Evolutionary conservation across 495 filamentous ascomycete genomes (phyloP), one percentile per base, ranked within the genome.

Genomic region (Penicillium cataractarum): DNA sequence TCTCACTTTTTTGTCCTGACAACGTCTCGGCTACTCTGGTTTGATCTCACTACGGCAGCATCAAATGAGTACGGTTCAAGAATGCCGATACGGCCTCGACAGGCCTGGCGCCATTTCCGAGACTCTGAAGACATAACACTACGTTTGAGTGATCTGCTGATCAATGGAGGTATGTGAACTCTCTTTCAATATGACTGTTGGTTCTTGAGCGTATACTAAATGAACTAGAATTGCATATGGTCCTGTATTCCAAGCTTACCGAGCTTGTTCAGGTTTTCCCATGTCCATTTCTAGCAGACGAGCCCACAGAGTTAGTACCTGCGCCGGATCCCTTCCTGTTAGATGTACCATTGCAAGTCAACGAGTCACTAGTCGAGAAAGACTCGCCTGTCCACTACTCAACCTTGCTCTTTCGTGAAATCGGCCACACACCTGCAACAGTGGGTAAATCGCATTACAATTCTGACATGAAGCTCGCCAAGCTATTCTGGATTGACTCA

Each of bases 1-100:
- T 80, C 79, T 8, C 80, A 87, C 26, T 70, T 86, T 13, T 89
- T 84, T 64, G 69, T 90, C 29, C 71, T 87, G 46, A 90, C 86
- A 8, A 84, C 78, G 6, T 69, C 66, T 24, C 72, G 76, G 24
- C 65, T 84, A 7, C 70, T 80, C 12, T 81, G 76, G 71, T 68
- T 81, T 48, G 75, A 78, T 59, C 27, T 79, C 22, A 55, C 27
- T 24, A 26, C 21, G 17, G 33, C 33, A n/a, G 37, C 52, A 27
- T 40, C 52, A 9, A 57, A 60, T 46, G 51, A 58, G 5, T 31
- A 60, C 6, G 60, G 72, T 10, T 32, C 57, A 10, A 60, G 39
- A 26, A 55, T 40, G 17, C 57, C 66, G 24, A 40, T 76, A 24
- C 60, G 58, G 24, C 72, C 75, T 62, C 70, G 57, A 31, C 57